Conservation (phyloP, 176 grass and related monocot genomes). For the Lolium rigidum region DNA sequence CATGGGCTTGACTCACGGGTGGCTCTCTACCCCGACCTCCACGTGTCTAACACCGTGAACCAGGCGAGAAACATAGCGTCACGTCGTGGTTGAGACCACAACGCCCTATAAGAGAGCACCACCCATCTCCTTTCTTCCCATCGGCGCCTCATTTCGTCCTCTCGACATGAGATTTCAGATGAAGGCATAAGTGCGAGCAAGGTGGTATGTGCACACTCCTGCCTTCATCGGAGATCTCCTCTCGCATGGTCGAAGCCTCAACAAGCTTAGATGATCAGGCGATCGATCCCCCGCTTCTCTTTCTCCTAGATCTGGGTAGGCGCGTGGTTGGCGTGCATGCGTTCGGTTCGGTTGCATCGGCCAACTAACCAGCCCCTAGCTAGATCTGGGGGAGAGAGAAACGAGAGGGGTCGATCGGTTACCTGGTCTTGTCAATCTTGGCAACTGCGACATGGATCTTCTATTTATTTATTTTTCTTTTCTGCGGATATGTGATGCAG, state of each 20-base stretch:
- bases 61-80: not conserved
- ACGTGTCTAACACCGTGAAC: not conserved
- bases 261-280: constrained; percentile 62
- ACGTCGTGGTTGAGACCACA: not conserved
- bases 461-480: too few species aligned
- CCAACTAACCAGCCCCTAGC: too few species aligned
- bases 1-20: not conserved
- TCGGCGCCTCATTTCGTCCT: not conserved
- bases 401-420: too few species aligned
- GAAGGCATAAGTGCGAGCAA: not conserved
- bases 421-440: too few species aligned
- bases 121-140: not conserved
- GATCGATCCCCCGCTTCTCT: not conserved
- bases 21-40: not conserved
- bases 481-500: too few species aligned
- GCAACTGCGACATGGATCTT: too few species aligned
- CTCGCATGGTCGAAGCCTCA: constrained; percentile 38
- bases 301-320: too few species aligned
- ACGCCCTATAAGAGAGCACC: not conserved
- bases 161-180: not conserved
- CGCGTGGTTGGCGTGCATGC: too few species aligned
- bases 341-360: too few species aligned
- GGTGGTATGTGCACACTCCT: not conserved
- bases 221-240: constrained; percentile 38
- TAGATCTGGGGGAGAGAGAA: too few species aligned